Evolutionary conservation across 2,329 filamentous ascomycete genomes (phyloP), one percentile per base, ranked within the genome.

Genomic region (Aspergillus sp.): DNA sequence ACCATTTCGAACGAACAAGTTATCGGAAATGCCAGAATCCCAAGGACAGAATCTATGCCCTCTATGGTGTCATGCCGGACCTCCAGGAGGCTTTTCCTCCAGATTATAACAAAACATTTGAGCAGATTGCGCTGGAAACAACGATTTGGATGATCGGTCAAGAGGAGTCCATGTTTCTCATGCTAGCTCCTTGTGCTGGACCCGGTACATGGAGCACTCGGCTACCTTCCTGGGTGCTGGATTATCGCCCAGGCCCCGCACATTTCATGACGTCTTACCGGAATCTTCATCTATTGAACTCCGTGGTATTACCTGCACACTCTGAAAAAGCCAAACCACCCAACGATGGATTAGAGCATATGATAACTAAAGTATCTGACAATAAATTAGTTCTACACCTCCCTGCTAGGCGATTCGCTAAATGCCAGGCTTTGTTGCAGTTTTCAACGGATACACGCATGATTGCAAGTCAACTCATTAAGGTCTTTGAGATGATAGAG

Each of bases 81-180:
- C 23, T 48, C 2, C 23, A 28, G 23, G 2, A 17, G 23, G 23
- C 25, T 2, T 28, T 25, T 1, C 23, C 45, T 25, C 45, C 10
- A 8, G 23, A 48, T 28, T 48, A 48, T 19, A 17, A 48, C 0
- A 48, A 48, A 17, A 2, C 23, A 3, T 28, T 12, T n/a, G 23
- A 25, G 13, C 21, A n/a, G 0, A 28, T 48, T 10, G 25, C 15
- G 21, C 13, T 48, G 12, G 45, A 48, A n/a, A 48, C 45, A 1
- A 48, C 45, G 12, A 28, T 8, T 3, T 48, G 23, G 21, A 8
- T 28, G 6, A 30, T 48, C 3, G 1, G 15, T 17, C 19, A 28
- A 1, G 45, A 10, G 9, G 19, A 10, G 0, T 13, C 0, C 2
- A 1, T 2, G 13, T 0, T n/a, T 28, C 4, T 25, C 15, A 21